Evolutionary conservation across 331 rosid species (phyloP), one percentile per base, ranked within the genome.

Genomic region (Telfairia occidentalis): DNA sequence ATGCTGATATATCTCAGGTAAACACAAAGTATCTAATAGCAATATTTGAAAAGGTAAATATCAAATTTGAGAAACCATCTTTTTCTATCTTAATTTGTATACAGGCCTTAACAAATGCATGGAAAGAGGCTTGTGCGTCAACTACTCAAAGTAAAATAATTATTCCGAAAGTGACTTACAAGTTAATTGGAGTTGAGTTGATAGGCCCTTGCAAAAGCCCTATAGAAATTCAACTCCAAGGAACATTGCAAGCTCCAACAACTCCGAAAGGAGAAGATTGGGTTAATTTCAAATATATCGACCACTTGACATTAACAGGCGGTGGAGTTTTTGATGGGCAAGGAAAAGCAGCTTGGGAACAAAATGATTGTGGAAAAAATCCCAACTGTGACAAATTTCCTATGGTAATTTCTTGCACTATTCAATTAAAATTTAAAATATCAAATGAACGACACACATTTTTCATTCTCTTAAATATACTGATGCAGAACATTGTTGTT

Each of bases 141-240:
- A 0, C 43, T 7, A 59, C 7, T 15, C 4, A 42, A 9, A 75
- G 75, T 13, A 83, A 15, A 43, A 9, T 86, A 9, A 19, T 76
- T 40, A 48, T 89, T 54, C 74, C 87, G 0, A 28, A 8, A 5
- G 89, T 83, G 5, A 49, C 7, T 3, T 86, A 21, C 67, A 16
- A 26, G 5, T 19, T 83, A 64, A 48, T 26, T 5, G 34, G 6
- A 38, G 35, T 71, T 0, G 38, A 0, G 2, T n/a, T 86, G 0
- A 2, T 15, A 58, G 91, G 94, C 2, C 90, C 91, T 59, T 89
- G 89, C 65, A 83, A 83, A 61, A 85, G 82, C 77, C 86, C 90
- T 0, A 81, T 87, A 37, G 85, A 81, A 30, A 0, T 87, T 61
- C 74, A 63, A 2, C 34, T 85, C 70, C 74, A 77, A 26, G 91